Conservation (phyloP, 2,329 filamentous ascomycete genomes). For the Exophiala calicioides region DNA sequence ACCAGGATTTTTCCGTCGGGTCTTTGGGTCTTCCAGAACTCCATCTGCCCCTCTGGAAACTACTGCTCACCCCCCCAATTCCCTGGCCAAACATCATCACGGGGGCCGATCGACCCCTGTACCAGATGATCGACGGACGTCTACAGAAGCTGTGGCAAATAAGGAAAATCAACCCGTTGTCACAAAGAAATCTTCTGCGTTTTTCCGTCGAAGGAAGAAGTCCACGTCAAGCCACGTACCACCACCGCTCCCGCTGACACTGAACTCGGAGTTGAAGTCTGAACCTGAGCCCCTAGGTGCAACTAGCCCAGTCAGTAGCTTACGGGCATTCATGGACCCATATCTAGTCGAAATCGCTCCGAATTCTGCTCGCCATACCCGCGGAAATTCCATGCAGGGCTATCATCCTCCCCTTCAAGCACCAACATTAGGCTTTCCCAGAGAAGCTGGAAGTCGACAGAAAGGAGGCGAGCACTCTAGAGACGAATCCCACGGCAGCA, state of each 20-base stretch:
- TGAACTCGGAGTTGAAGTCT: slow-evolving; percentile 38
- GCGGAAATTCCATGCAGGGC: slow-evolving; percentile 28
- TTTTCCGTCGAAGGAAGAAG: slow-evolving; percentile 92
- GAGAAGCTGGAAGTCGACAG: slow-evolving; percentile 5
- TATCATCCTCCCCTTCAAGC: slow-evolving; percentile 26
- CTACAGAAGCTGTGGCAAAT: slow-evolving; percentile 32
- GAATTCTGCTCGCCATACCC: slow-evolving; percentile 16
- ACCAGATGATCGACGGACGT: slow-evolving; percentile 35
- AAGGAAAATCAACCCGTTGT: slow-evolving; percentile 50
- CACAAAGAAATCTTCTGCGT: slow-evolving; percentile 90
- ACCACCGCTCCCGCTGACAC: slow-evolving; percentile 57
- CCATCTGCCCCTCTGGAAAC: slow-evolving; percentile 29
- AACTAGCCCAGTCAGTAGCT: slow-evolving; percentile 72
- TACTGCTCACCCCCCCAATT: slow-evolving; percentile 6
- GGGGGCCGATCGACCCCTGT: slow-evolving; percentile 24
- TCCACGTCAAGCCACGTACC: slow-evolving; percentile 67
- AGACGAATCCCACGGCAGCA: slow-evolving; percentile 23
- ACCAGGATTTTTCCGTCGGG: slow-evolving; percentile 87
- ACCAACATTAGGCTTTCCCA: slow-evolving; percentile 15
- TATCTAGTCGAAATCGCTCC: slow-evolving; percentile 58
- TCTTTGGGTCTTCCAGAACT: slow-evolving; percentile 76
- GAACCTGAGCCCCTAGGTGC: slow-evolving; percentile 31
- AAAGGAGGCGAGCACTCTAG: slow-evolving; percentile 13
- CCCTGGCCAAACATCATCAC: slow-evolving; percentile 26
- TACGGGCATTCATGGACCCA: slow-evolving; percentile 83